Evolutionary conservation across 768 basidiomycete species (phyloP).

Genomic region (Heimioporus sp.): DNA sequence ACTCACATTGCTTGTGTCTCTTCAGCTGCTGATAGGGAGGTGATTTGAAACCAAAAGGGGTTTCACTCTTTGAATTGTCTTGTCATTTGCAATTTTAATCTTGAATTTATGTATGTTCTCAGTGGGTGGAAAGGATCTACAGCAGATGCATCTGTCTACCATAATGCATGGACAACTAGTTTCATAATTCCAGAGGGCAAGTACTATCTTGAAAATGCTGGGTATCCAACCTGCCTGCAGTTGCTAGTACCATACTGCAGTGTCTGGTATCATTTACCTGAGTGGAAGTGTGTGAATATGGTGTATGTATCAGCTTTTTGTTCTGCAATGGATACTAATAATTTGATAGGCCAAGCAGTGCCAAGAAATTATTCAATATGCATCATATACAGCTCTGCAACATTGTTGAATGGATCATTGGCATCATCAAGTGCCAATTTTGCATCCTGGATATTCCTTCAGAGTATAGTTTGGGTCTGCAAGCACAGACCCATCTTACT

Average conservation of each 20-base stretch:
- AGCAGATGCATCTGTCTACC: background rate
- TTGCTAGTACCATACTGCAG: background rate
- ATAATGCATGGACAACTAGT: background rate
- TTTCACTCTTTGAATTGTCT: background rate
- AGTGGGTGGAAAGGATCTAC: background rate
- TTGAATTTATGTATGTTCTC: background rate
- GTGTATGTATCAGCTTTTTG: no score
- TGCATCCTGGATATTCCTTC: background rate
- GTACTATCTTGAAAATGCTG: background rate
- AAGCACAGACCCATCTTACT: no score
- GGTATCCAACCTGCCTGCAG: background rate
- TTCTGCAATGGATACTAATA: no score
- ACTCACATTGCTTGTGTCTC: no score
- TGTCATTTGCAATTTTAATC: background rate
- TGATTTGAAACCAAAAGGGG: background rate
- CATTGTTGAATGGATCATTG: background rate
- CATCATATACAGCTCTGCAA: background rate
- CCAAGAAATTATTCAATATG: background rate
- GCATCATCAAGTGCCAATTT: background rate
- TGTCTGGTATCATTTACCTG: conserved; percentile 33
- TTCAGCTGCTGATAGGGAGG: no score
- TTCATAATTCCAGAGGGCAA: background rate
- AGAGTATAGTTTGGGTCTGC: background rate
- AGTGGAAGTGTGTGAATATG: conserved; percentile 22
- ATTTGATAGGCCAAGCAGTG: no score